Percentiles rank a stretch among this genome's conserved stretches.
phyloP scores from a whole-genome alignment of 768 basidiomycete species.

The Kockovaella imperatae region DNA sequence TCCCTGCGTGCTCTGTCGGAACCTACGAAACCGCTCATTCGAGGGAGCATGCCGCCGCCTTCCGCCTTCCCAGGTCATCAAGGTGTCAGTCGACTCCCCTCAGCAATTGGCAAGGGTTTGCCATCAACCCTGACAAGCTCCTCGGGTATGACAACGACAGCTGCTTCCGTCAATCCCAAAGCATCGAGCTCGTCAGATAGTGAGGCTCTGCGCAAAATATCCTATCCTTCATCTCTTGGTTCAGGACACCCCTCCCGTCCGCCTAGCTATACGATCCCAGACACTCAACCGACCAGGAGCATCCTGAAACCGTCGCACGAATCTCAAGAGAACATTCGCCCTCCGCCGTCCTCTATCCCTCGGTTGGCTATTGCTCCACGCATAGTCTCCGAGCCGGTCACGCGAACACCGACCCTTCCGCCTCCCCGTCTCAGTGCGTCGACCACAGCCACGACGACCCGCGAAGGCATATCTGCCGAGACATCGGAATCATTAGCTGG shows the following conservation, averaged over 20 bases:
- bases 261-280: slow-evolving; percentile 23
- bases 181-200: no score
- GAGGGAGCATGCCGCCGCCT: no score
- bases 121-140: neutral
- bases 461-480: slow-evolving; percentile 19
- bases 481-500: slow-evolving; percentile 22
- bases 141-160: neutral
- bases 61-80: no score
- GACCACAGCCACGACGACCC: slow-evolving; percentile 6
- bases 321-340: no score
- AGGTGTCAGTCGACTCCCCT: no score
- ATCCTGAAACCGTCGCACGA: slow-evolving; percentile 7
- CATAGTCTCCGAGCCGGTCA: slow-evolving; percentile 26
- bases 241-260: slow-evolving; percentile 26
- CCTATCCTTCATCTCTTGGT: slow-evolving; percentile 35
- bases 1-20: no score
- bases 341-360: no score
- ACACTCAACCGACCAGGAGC: slow-evolving; percentile 16
- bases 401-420: neutral
- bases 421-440: slow-evolving; percentile 14
- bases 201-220: slow-evolving; percentile 31
- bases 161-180: neutral
- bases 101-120: neutral
- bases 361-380: no score
- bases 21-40: no score